Evolutionary conservation across 257 asterid species (phyloP), one percentile per base, ranked within the genome.

Genomic region (Plantago major): DNA sequence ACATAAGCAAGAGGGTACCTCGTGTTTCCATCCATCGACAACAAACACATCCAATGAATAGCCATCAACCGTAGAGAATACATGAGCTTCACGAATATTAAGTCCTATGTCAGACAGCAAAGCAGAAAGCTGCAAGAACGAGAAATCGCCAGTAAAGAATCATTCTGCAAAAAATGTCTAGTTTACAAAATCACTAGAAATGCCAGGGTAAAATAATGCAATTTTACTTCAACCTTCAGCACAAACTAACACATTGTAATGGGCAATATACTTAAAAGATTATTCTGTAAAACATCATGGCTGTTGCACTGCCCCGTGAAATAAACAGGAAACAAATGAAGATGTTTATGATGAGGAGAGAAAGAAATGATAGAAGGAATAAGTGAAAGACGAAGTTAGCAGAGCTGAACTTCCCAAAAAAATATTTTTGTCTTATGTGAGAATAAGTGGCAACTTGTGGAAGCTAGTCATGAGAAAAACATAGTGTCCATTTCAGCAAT

Each of bases 51-150:
- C 94, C 66, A 92, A 73, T 13, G 97, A 92, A 74, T 84, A 92
- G 71, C 95, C 95, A 81, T 92, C 98, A 11, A 70, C 72, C 42
- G 98, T 92, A 55, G 97, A 88, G 71, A 88, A 91, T 55, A 91
- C 93, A 82, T 91, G 98, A 79, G 98, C 98, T 79, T 88, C 98
- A 58, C 97, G 98, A 71, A 91, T 91, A 71, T 91, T 88, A 49
- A 88, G 95, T 69, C 97, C 98, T 33, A 84, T 79, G 71, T 88
- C 95, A 63, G 98, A 92, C 60, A 92, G 95, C 88, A 92, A 76
- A 60, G 95, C 94, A 67, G 98, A 92, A 66, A 92, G 95, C 98
- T 92, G 86, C 79, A 74, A 67, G 61, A 57, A 56, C 70, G 45
- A 42, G 48, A 15, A 67, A 15, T 9, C 46, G 40, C 33, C 45